Conservation (phyloP, 805 yeast genomes). For the Metschnikowia lachancei region DNA sequence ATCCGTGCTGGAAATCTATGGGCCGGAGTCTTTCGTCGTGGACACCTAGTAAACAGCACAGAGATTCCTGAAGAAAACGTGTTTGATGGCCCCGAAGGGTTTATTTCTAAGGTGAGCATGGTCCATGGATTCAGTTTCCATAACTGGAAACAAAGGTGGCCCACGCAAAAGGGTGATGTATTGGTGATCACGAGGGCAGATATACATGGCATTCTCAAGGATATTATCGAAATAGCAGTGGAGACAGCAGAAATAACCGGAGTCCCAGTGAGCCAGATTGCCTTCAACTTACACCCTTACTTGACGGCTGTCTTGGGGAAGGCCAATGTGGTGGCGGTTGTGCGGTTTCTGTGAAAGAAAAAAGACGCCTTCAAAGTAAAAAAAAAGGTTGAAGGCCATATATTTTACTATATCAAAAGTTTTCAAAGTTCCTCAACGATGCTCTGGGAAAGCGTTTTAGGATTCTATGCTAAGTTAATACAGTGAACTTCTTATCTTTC, state of each 20-base stretch:
- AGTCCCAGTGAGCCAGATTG: not conserved
- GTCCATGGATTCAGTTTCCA: not conserved
- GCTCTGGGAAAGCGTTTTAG: no score
- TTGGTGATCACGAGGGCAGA: constrained; percentile 2
- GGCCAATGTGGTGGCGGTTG: constrained; percentile 1
- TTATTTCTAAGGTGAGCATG: not conserved
- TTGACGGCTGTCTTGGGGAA: not conserved
- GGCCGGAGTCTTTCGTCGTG: constrained; percentile 7
- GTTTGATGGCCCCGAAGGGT: constrained; percentile 3
- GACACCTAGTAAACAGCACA: constrained; percentile 1
- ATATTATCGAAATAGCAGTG: not conserved
- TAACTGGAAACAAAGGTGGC: not conserved
- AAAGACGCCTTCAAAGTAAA: no score
- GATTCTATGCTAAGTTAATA: no score
- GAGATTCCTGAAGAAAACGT: no score
- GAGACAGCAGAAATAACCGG: not conserved
- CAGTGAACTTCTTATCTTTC: no score
- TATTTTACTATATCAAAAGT: no score
- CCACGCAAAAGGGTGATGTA: not conserved
- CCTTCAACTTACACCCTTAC: not conserved
- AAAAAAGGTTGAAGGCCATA: no score
- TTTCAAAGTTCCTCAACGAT: no score
- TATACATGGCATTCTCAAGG: not conserved
- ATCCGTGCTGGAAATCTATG: constrained; percentile 1
- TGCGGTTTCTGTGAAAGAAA: not conserved